Evolutionary conservation across 768 basidiomycete species (phyloP).

Genomic region (Russula emetica): DNA sequence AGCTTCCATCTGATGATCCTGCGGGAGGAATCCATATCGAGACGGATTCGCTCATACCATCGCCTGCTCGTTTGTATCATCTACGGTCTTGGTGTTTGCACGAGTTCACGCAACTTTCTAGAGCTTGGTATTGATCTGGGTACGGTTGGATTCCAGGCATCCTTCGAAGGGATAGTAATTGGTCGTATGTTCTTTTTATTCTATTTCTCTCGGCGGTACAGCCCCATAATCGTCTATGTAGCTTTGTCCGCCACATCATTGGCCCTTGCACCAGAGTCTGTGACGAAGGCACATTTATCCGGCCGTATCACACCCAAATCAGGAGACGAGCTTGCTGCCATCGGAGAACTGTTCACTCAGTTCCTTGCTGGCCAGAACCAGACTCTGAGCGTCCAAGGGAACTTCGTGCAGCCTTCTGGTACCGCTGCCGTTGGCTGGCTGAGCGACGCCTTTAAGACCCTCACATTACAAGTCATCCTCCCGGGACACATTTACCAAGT

Average conservation of each 20-base stretch:
- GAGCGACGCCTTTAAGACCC: conserved; percentile 63
- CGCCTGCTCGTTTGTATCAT: conserved; percentile 52
- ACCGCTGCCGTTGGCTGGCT: conserved; percentile 55
- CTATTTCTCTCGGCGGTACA: background rate
- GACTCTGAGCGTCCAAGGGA: conserved; percentile 54
- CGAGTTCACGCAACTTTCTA: conserved; percentile 29
- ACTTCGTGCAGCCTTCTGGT: conserved; percentile 57
- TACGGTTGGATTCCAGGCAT: conserved; percentile 56
- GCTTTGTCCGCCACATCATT: conserved; percentile 51
- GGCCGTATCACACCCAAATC: conserved; percentile 62
- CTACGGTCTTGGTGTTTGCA: background rate
- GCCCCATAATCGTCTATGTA: conserved; percentile 31
- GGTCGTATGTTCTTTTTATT: conserved; percentile 50
- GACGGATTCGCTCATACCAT: conserved; percentile 62
- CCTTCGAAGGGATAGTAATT: conserved; percentile 51
- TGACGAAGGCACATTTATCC: conserved; percentile 49
- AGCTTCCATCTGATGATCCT: conserved; percentile 62
- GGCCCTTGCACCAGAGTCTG: conserved; percentile 46
- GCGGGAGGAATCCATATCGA: conserved; percentile 68
- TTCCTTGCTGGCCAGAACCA: conserved; percentile 62
- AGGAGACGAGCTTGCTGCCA: conserved; percentile 47
- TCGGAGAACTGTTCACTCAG: conserved; percentile 62
- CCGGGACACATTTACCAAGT: conserved; percentile 57
- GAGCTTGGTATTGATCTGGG: conserved; percentile 70
- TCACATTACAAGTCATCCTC: conserved; percentile 56